Evolutionary conservation across 345 rosid genomes (phyloP), one percentile per base, ranked within the genome.

Genomic region (Kernera saxatilis): DNA sequence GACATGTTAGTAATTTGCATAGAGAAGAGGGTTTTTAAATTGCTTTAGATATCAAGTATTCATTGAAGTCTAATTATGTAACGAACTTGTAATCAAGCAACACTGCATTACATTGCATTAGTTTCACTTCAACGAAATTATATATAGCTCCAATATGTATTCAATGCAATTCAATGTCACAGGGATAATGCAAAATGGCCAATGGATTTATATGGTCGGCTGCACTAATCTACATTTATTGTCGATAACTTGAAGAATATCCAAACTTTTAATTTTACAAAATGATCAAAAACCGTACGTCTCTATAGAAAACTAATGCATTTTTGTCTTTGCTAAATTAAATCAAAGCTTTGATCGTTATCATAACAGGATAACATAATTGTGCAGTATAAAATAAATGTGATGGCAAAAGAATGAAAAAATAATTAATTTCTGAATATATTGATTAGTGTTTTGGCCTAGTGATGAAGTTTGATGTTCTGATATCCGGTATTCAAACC

Each of bases 201-300:
- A 21, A n/a, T 29, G 18, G 4, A 57, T 57, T 37, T 66, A 8
- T 29, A 6, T 66, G 67, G 72, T 67, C 67, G 67, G 78, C 22
- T 5, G 53, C 48, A 33, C 36, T 45, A 32, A 23, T 53, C 65
- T 35, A 53, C 58, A 72, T 54, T 54, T 45, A 64, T 73, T 64
- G 13, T 30, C 49, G 10, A 43, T 13, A 19, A 48, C 40, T 8
- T 25, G 26, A 39, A 37, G 1, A 18, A 23, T 43, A 57, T 22
- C 55, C 37, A 45, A 18, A 44, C 19, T 12, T 26, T 22, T 30
- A 19, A 9, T 3, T 25, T 33, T n/a, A 35, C 48, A 35, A 19
- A 19, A 46, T 46, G 52, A 22, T 10, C 5, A 46, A 46, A 10
- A 6, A 46, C 6, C 5, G 1, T 19, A 19, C 22, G 22, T 39